Evolutionary conservation across 106 monocot species (phyloP).

Genomic region (Chionographis japonica): DNA sequence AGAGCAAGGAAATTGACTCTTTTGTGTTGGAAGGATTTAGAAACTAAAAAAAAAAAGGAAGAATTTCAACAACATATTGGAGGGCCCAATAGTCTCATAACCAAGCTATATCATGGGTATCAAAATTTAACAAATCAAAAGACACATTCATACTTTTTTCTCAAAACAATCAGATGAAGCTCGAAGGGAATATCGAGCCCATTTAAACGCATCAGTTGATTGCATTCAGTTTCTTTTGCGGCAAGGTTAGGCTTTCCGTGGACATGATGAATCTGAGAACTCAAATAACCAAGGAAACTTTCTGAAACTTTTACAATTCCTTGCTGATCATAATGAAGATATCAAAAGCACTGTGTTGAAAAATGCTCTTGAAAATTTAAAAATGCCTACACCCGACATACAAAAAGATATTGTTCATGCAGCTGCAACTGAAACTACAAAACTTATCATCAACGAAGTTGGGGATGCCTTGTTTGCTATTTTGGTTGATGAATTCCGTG

Average conservation of each 20-base stretch:
- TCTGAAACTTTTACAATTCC: conserved; percentile 12
- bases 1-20: neutral
- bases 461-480: too few species aligned
- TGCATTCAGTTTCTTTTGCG: conserved; percentile 6
- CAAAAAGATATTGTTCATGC: too few species aligned
- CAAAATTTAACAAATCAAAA: neutral
- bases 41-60: neutral
- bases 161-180: neutral
- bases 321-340: neutral
- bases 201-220: neutral
- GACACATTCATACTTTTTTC: neutral
- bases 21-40: neutral
- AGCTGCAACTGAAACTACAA: too few species aligned
- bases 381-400: neutral
- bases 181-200: neutral
- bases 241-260: conserved; percentile 4
- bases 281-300: conserved; percentile 15
- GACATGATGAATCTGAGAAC: conserved; percentile 8
- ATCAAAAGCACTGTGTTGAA: neutral
- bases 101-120: neutral
- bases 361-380: neutral
- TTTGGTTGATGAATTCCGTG: too few species aligned
- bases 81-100: conserved; percentile 1
- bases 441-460: neutral
- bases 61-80: neutral